Evolutionary conservation across 2,329 filamentous ascomycete species (phyloP), one percentile per base, ranked within the genome.

Genomic region (Exophiala alcalophila): DNA sequence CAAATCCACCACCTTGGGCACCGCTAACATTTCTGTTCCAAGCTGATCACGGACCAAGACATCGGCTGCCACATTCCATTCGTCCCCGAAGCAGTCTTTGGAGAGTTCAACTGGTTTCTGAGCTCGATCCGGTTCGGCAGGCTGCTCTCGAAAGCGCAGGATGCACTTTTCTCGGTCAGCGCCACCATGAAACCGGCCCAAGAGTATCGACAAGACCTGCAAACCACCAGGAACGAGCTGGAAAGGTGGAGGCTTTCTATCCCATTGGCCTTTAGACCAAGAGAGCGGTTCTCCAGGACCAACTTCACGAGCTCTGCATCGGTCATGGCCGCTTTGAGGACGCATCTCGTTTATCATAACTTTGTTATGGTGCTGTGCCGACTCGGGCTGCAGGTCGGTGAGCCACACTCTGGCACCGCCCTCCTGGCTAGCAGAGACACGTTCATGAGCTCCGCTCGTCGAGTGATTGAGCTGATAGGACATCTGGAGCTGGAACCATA

Each of bases 61-160:
- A 63, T 69, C 35, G 61, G 61, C 9, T 64, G 57, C 32, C 56
- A 60, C 0, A 57, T 69, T 12, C 65, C 65, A 3, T 30, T 49
- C 9, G 45, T 55, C 10, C 62, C 63, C 1, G 62, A 65, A 23
- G 54, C 64, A 4, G 20, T 54, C 4, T 57, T 66, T 29, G 57
- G 54, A 12, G 55, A 50, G 4, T 65, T 61, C 33, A 59, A 68
- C 49, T 68, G 62, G 61, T 61, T 68, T 19, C 33, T 63, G 1
- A 45, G 57, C 3, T 57, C 57, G 14, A 54, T 60, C 14, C 57
- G 60, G 4, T 56, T 65, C 21, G 47, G 50, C 16, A 52, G 66
- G 4, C 42, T 68, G 1, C 37, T 61, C 0, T 66, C 66, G 1
- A 55, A 55, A 4, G 59, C 60, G 0, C 66, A 64, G 37, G 56